Percentiles rank a stretch among this genome's conserved stretches.
Evolutionary conservation across 2,329 filamentous ascomycete genomes (phyloP).

Genomic region (Aspergillus candidus): DNA sequence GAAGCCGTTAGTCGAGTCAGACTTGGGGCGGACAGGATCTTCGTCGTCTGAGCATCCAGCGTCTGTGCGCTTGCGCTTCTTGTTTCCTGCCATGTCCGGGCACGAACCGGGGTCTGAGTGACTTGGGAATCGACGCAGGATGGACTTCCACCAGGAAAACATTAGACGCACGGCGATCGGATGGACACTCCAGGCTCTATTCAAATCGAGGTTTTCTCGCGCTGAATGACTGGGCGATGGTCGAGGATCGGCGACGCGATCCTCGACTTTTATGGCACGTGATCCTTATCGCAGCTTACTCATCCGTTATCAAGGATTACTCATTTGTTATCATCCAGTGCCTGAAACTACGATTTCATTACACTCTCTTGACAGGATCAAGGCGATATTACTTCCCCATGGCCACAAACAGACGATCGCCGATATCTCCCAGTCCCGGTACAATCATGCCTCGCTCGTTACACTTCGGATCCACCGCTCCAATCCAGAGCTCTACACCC

Average conservation of each 20-base stretch:
- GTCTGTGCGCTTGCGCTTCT: constrained; percentile 31
- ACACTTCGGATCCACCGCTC: constrained; percentile 65
- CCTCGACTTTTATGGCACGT: too few relatives aligned
- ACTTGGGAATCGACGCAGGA: not conserved
- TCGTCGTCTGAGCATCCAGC: constrained; percentile 19
- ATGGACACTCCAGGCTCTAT: too few relatives aligned
- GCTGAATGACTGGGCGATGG: too few relatives aligned
- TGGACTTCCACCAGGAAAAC: not conserved
- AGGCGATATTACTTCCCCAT: constrained; percentile 61
- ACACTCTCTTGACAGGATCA: too few relatives aligned
- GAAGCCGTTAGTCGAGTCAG: constrained; percentile 16
- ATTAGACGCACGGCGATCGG: too few relatives aligned
- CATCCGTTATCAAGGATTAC: too few relatives aligned
- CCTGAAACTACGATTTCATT: too few relatives aligned
- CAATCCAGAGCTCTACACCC: constrained; percentile 62
- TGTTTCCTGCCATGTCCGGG: constrained; percentile 18
- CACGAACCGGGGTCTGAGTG: not conserved
- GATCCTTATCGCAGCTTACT: too few relatives aligned
- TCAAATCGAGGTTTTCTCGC: too few relatives aligned
- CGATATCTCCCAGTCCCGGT: constrained; percentile 84
- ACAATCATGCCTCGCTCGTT: constrained; percentile 82
- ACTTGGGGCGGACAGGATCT: constrained; percentile 13
- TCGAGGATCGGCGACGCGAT: too few relatives aligned
- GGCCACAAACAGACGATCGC: constrained; percentile 82
- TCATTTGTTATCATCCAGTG: too few relatives aligned